phyloP scores from a whole-genome alignment of 2,329 filamentous ascomycete species.

The Triangularia setosa region DNA sequence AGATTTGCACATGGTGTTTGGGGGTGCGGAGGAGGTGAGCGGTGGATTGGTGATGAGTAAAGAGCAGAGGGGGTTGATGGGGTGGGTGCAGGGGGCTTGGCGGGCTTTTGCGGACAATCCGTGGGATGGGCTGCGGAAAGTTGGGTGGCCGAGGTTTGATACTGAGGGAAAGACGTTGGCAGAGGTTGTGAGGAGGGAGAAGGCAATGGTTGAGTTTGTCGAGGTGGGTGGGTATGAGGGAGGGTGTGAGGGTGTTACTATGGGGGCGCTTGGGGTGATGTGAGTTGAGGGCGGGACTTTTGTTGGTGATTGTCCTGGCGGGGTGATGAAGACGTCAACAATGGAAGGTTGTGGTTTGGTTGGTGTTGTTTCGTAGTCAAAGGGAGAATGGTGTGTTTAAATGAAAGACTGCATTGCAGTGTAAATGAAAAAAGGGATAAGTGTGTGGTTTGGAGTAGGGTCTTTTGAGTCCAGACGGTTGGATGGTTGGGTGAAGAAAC shows the following conservation, averaged over 20 bases:
- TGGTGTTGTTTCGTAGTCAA: too few relatives aligned
- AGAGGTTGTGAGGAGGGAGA: background rate
- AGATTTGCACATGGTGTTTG: constrained; percentile 46
- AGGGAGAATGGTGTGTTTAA: too few relatives aligned
- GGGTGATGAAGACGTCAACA: too few relatives aligned
- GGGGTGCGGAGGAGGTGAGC: constrained; percentile 37
- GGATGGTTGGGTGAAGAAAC: too few relatives aligned
- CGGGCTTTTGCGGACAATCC: constrained; percentile 39
- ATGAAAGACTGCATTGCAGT: too few relatives aligned
- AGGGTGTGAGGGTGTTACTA: background rate
- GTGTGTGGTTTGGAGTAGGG: too few relatives aligned
- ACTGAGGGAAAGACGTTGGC: constrained; percentile 18
- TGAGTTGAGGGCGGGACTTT: too few relatives aligned
- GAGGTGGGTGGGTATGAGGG: background rate
- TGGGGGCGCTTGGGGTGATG: background rate
- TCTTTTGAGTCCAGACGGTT: too few relatives aligned
- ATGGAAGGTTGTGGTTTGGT: too few relatives aligned
- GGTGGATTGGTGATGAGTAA: constrained; percentile 32
- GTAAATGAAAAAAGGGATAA: too few relatives aligned
- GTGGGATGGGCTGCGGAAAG: constrained; percentile 29
- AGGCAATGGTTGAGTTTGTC: background rate
- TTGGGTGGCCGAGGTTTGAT: constrained; percentile 38
- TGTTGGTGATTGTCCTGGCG: too few relatives aligned
- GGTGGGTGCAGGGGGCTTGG: constrained; percentile 40
- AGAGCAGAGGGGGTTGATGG: constrained; percentile 32